Evolutionary conservation across 1,284 basidiomycete genomes (phyloP).

Genomic region (Naganishia cerealis): DNA sequence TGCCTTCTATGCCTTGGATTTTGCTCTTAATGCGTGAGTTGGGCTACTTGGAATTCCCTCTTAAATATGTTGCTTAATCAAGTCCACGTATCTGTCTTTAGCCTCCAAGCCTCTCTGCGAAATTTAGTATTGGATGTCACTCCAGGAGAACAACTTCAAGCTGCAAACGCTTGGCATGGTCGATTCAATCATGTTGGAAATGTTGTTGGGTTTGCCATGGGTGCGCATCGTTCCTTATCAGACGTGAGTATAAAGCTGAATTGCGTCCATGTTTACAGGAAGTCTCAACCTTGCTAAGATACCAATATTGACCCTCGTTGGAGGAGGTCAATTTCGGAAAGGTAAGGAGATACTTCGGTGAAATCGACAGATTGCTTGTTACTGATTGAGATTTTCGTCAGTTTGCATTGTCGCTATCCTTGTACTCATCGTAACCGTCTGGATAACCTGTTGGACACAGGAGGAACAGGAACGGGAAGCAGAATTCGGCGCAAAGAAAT

Average conservation of each 20-base stretch:
- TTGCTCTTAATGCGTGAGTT: conserved; percentile 73
- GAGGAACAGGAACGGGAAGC: conserved; percentile 68
- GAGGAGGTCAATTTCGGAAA: conserved; percentile 91
- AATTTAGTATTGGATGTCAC: conserved; percentile 88
- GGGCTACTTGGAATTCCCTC: not conserved
- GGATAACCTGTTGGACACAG: conserved; percentile 79
- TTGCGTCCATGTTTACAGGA: conserved; percentile 41
- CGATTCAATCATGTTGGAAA: conserved; percentile 93
- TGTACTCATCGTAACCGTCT: conserved; percentile 76
- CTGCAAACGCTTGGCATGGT: conserved; percentile 97
- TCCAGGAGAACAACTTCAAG: conserved; percentile 79
- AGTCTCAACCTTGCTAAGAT: conserved; percentile 81
- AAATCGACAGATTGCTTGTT: not conserved
- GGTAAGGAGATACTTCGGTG: conserved; percentile 34
- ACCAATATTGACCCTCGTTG: conserved; percentile 74
- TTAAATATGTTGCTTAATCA: not conserved
- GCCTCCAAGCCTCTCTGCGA: conserved; percentile 84
- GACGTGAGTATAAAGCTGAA: not conserved
- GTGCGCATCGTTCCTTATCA: conserved; percentile 53
- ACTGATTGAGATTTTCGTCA: conserved; percentile 21
- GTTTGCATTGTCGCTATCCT: conserved; percentile 83
- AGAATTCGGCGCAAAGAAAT: conserved; percentile 49
- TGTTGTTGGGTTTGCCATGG: conserved; percentile 85
- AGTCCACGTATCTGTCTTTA: conserved; percentile 43
- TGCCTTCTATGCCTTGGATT: conserved; percentile 90